Evolutionary conservation across 306 rosid genomes (phyloP).

Genomic region (Cicer arietinum): DNA sequence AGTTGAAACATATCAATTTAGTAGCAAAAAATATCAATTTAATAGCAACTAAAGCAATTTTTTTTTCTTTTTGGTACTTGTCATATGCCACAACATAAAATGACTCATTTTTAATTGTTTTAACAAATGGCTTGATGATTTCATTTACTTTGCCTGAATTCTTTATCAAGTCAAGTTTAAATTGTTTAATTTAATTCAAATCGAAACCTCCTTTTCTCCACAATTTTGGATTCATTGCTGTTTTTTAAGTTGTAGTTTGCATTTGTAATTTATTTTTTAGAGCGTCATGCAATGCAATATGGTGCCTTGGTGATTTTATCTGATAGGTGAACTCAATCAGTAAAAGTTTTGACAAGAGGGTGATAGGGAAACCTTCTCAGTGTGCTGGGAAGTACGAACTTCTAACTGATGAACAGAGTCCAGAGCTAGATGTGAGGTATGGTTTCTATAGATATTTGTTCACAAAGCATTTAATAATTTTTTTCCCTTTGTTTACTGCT

Average conservation of each 20-base stretch:
- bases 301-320: conserved; percentile 27
- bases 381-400: conserved; percentile 41
- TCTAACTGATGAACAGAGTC: conserved; percentile 23
- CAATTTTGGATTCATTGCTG: not conserved
- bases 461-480: not conserved
- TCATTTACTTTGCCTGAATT: not conserved
- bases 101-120: not conserved
- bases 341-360: conserved; percentile 33
- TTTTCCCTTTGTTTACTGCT: not conserved
- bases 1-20: conserved; percentile 7
- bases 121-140: not conserved
- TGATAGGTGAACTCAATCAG: conserved; percentile 46
- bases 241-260: conserved; percentile 7
- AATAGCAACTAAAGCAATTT: not conserved
- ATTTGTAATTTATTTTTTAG: not conserved
- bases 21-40: not conserved
- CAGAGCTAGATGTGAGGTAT: conserved; percentile 46
- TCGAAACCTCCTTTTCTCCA: not conserved
- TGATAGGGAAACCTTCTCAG: conserved; percentile 46
- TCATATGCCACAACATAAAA: not conserved
- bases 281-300: conserved; percentile 1
- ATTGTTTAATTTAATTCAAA: not conserved
- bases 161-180: not conserved
- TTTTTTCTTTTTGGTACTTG: not conserved
- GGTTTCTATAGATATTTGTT: conserved; percentile 4